Base-by-base conservation (phyloP, 23 red algal genomes). In the Gracilaria gracilis region DNA sequence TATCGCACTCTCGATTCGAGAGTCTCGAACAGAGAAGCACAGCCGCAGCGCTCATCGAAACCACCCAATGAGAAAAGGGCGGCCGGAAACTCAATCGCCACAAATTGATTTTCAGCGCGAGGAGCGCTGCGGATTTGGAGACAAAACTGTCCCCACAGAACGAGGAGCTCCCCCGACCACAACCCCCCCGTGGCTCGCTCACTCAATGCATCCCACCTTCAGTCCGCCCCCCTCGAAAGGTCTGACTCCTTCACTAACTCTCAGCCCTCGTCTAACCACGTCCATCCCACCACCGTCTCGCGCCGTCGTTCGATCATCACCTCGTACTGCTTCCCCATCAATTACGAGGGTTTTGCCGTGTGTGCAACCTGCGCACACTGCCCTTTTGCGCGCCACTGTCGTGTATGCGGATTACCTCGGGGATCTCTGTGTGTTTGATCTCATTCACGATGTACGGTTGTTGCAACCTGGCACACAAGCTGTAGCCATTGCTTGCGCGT, bases 371-470 rank as follows among this genome's bases (percentile, higher is more conserved):
- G 65, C 69, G 1, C 33, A 75, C 39, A 46, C 29, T n/a, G 39
- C 69, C 4, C 39, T 75, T 27, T 15, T 75, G 13, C 69, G 69
- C 69, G 69, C 69, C 69, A 75, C 69, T 4, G 69, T 75, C 36
- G 39, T 75, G 37, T 75, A 46, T 15, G 69, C 69, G 9, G 69
- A 75, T 15, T 75, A 75, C 35, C 39, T 75, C 2, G 69, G 36
- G 1, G 69, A 75, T 31, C 69, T 75, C 11, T 75, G 69, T 21
- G 69, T 75, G 69, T 75, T 75, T 31, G 69, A 75, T 27, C 39
- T 75, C 17, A 19, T 75, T 19, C 69, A 75, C 15, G 69, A 75
- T 46, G 29, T 75, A 4, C 69, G 69, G 20, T 4, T 46, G 69
- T 27, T 75, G 37, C 37, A 75, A 9, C 15, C 17, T 2, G 33